Evolutionary conservation across 148 eudicot species (phyloP), one percentile per base, ranked within the genome.

Genomic region (Camellia lanceoleosa): DNA sequence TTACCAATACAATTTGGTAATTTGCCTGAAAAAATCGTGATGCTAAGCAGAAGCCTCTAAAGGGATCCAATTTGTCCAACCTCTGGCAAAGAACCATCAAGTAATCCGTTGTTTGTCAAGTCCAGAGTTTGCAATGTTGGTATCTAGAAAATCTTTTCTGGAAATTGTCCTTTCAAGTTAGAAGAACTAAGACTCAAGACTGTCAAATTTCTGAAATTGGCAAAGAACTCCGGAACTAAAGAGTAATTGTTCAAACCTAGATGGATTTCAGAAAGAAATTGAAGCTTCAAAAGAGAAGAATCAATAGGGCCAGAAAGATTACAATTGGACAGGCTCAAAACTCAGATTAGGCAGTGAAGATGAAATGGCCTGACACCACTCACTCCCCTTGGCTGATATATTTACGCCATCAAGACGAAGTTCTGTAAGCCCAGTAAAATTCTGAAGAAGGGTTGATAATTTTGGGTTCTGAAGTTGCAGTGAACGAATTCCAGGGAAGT

Each of bases 1-100:
- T 80, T 79, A 54, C 81, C 80, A 70, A 90, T 78, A 12, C 86
- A 80, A 55, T 74, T 62, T 0, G 88, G 88, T 38, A 88, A 75
- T 2, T 0, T 9, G 0, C 88, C 87, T 1, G 86, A 81, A 70
- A 89, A 85, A 2, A 64, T 83, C 20, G 88, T 84, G 30, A 1
- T 0, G 16, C 44, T 6, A 15, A 91, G 88, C 44, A 58, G 55
- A 18, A 87, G n/a, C 9, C 23, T 70, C 61, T 47, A 78, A 51
- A 88, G 64, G 5, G 79, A 74, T 52, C 80, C 58, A 38, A 74
- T 71, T 16, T 41, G 54, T 2, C 44, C 73, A 73, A 86, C 71
- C 42, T 71, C 51, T 0, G 78, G 83, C 44, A 88, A 68, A 56
- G 59, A 74, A 23, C 90, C 90, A 5, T n/a, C 0, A 8, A 84